Evolutionary conservation across 768 basidiomycete genomes (phyloP).

Genomic region (Termitomyces sp.): DNA sequence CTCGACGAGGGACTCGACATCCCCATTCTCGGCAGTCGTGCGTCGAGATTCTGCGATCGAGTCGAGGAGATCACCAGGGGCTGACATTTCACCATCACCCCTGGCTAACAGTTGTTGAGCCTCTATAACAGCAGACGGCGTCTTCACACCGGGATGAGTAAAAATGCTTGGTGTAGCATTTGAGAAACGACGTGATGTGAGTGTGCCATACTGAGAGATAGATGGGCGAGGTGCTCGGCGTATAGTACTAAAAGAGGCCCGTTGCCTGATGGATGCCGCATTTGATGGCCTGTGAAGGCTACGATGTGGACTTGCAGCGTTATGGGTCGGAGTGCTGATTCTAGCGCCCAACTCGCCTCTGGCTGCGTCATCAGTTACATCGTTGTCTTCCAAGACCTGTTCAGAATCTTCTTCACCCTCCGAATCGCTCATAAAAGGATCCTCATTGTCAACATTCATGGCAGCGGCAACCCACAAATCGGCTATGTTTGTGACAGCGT

Average conservation of each 20-base stretch:
- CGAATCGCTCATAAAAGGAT: conserved; percentile 62
- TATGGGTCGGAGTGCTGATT: conserved; percentile 10
- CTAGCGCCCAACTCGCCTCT: conserved; percentile 16
- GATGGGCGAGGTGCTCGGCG: conserved; percentile 30
- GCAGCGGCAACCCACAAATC: conserved; percentile 98
- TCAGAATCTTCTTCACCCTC: conserved; percentile 26
- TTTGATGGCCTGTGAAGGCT: conserved; percentile 25
- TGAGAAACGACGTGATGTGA: conserved; percentile 50
- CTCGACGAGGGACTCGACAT: conserved; percentile 37
- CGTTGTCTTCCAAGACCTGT: conserved; percentile 27
- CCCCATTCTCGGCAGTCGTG: conserved; percentile 15
- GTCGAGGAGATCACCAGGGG: conserved; percentile 33
- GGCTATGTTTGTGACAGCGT: conserved; percentile 89
- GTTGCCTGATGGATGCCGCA: conserved; percentile 20
- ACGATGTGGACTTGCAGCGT: conserved; percentile 12
- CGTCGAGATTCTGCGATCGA: conserved; percentile 47
- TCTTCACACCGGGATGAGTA: conserved; percentile 74
- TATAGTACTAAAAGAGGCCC: conserved; percentile 20
- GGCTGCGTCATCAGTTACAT: conserved; percentile 19
- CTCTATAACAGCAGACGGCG: conserved; percentile 70
- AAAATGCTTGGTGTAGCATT: conserved; percentile 70
- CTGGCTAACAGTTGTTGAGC: conserved; percentile 57
- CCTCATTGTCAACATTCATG: conserved; percentile 90
- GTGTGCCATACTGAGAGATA: conserved; percentile 26
- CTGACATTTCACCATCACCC: conserved; percentile 25